These are phyloP conservation scores for Boletales sp. DNA, from an alignment of 768 basidiomycete species.

Conservation along the genomic window DNA sequence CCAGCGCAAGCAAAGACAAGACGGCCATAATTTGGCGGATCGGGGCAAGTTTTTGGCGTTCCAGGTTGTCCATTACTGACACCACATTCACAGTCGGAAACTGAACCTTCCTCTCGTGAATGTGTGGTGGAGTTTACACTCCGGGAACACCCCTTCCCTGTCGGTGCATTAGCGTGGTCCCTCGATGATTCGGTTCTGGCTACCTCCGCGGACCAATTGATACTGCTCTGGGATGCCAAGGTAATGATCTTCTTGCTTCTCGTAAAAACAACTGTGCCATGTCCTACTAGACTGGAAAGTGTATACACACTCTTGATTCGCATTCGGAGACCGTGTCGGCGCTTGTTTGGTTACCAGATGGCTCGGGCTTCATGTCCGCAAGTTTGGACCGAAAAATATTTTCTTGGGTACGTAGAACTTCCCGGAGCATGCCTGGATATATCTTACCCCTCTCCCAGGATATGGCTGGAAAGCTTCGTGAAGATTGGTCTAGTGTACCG, in stretches of 20 bases:
- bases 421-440: not conserved
- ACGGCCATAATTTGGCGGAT: conserved; percentile 87
- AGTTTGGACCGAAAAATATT: conserved; percentile 82
- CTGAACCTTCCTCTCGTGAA: conserved; percentile 50
- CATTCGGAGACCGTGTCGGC: conserved; percentile 85
- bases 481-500: conserved; percentile 64
- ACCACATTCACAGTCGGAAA: conserved; percentile 36
- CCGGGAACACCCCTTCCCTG: conserved; percentile 71
- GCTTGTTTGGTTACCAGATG: conserved; percentile 85
- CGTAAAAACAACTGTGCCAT: conserved; percentile 4
- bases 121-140: conserved; percentile 60
- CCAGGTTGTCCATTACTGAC: not conserved
- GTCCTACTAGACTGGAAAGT: conserved; percentile 63
- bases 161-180: conserved; percentile 90
- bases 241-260: conserved; percentile 39
- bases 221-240: conserved; percentile 90
- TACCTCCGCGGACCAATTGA: conserved; percentile 73
- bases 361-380: conserved; percentile 85
- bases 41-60: conserved; percentile 49
- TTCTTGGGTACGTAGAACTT: conserved; percentile 63
- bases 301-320: conserved; percentile 58
- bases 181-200: conserved; percentile 81
- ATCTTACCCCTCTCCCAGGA: conserved; percentile 46
- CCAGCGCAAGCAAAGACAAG: conserved; percentile 85
- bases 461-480: conserved; percentile 64